A percentile compares a stretch with the other conserved stretches of the same genome.
These are phyloP conservation scores for Larix kaempferi DNA, from an alignment of 75 land plant genomes.

Conservation along the genomic window DNA sequence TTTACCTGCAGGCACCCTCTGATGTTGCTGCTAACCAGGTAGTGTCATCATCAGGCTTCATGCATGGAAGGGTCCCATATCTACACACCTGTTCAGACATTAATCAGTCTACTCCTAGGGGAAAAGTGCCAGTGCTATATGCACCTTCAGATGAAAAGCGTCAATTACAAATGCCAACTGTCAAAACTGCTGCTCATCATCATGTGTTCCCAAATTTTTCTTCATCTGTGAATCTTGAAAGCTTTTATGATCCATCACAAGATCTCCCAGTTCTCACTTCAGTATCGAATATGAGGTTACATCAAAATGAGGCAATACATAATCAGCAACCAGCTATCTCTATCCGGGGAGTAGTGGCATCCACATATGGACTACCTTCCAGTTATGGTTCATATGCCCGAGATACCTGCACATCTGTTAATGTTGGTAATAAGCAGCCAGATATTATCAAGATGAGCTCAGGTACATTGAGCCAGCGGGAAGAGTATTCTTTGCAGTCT, in stretches of 20 bases:
- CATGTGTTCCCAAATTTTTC: constrained; percentile 50
- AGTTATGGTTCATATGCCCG: constrained; percentile 6
- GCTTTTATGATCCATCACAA: constrained; percentile 17
- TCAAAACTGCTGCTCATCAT: constrained; percentile 6
- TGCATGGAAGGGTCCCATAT: constrained; percentile 5
- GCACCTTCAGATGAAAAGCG: constrained; percentile 27
- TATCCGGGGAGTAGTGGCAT: constrained; percentile 1
- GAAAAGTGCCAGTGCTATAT: constrained; percentile 18
- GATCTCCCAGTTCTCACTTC: constrained; percentile 42
- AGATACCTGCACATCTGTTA: constrained; percentile 2
- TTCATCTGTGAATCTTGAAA: constrained; percentile 20
- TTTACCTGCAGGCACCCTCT: constrained; percentile 7
- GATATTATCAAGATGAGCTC: constrained; percentile 3
- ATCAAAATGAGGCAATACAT: constrained; percentile 23
- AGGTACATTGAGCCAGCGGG: constrained; percentile 1
- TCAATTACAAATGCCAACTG: constrained; percentile 28
- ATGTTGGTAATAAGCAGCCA: neutral
- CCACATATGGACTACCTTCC: constrained; percentile 4
- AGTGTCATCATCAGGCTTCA: constrained; percentile 8
- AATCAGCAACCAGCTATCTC: constrained; percentile 27
- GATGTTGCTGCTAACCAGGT: constrained; percentile 9
- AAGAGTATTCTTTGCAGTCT: constrained; percentile 8
- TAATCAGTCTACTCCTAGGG: constrained; percentile 6
- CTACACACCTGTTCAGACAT: neutral
- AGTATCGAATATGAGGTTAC: constrained; percentile 36